Evolutionary conservation across 768 basidiomycete genomes (phyloP), one percentile per base, ranked within the genome.

Genomic region (Pisolithus orientalis): DNA sequence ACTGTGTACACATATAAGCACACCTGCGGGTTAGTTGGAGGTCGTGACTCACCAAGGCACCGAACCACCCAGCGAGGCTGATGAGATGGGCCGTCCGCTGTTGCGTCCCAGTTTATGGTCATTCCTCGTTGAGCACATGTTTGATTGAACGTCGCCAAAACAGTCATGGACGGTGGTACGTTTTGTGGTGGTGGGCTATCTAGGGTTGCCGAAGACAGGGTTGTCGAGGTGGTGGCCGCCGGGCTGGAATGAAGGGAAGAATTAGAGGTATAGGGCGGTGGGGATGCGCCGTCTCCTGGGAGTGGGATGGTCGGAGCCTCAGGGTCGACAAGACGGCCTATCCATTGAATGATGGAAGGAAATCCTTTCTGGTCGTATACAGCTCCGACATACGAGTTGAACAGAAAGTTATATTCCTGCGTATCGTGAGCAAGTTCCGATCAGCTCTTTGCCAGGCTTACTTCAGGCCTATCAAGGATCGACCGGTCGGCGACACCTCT

Each of bases 331-430:
- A 85, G 70, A 49, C 70, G 70, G 45, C 77, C 77, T 31, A 86
- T 76, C 84, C 84, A 88, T 24, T 65, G 59, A 59, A 81, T 73
- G 46, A 86, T 71, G 6, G 64, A 60, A 4, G 59, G 42, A 34
- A 78, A 60, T 21, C 85, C 85, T 50, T 72, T 76, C 47, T 79
- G 77, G n/a, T 76, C 70, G 62, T 78, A 83, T 11, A 84, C 65
- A n/a, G 83, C 86, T 8, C 84, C 86, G 11, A 87, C 70, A 56
- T 85, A 87, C 17, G 78, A 77, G 58, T 78, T 60, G 56, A 85
- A 85, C 46, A 83, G 76, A 42, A 65, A 67, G 27, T 71, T 71
- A 50, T 79, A 76, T 65, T 83, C 83, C 84, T 87, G 55, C 16
- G 31, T 32, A 49, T 27, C 39, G 45, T 58, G 56, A 51, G 32